Conservation (phyloP, 495 filamentous ascomycete genomes). For the Cudoniella acicularis region DNA sequence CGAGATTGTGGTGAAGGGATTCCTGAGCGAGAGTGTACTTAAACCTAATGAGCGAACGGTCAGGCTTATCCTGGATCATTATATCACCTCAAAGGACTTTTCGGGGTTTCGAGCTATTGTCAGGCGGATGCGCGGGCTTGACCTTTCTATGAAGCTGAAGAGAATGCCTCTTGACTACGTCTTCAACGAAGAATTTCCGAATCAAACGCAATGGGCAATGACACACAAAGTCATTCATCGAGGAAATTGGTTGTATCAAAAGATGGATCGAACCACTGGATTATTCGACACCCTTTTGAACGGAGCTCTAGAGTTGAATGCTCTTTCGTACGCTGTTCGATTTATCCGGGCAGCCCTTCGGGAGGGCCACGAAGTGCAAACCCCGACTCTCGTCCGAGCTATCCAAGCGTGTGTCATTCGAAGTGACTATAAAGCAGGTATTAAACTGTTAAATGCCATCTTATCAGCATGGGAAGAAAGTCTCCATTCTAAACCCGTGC, state of each 20-base stretch:
- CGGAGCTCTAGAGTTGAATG: constrained; percentile 7
- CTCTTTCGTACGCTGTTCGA: constrained; percentile 9
- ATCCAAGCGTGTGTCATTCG: constrained; percentile 4
- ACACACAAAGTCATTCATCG: constrained; percentile 16
- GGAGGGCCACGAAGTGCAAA: constrained; percentile 12
- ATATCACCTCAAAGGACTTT: constrained; percentile 36
- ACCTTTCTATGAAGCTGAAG: constrained; percentile 10
- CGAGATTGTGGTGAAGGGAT: constrained; percentile 48
- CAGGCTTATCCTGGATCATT: constrained; percentile 53
- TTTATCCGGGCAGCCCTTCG: constrained; percentile 12
- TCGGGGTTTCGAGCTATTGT: constrained; percentile 38
- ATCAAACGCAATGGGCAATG: constrained; percentile 12
- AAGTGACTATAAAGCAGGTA: background rate
- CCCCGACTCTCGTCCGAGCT: constrained; percentile 1
- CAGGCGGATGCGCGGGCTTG: constrained; percentile 35
- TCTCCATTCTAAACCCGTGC: background rate
- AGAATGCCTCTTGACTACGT: background rate
- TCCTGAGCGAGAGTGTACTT: constrained; percentile 42
- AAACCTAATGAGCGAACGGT: constrained; percentile 51
- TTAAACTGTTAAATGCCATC: constrained; percentile 6
- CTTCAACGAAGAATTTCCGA: constrained; percentile 1
- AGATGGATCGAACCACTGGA: constrained; percentile 8
- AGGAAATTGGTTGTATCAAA: constrained; percentile 5
- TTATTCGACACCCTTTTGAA: constrained; percentile 23
- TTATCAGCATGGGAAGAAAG: constrained; percentile 6